Evolutionary conservation across 345 rosid genomes (phyloP).

Genomic region (Camelina laxa): DNA sequence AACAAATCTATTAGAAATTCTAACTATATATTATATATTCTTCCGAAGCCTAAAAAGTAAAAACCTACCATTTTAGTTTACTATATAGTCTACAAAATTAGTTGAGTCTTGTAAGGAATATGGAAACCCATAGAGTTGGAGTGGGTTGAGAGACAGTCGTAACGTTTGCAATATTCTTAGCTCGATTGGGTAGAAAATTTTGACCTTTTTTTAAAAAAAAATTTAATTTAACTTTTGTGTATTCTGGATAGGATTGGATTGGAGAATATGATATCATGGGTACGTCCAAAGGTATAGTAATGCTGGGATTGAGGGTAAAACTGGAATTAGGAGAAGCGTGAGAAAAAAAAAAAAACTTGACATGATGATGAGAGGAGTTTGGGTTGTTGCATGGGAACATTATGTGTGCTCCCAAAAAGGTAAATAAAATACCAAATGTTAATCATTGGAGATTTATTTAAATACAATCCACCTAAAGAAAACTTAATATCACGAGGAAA

Average conservation of each 20-base stretch:
- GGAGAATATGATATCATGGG: conserved; percentile 1
- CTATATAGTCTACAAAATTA: not conserved
- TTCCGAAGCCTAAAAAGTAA: not conserved
- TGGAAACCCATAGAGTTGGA: not conserved
- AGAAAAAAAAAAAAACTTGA: conserved; percentile 30
- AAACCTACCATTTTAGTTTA: not conserved
- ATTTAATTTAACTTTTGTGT: not conserved
- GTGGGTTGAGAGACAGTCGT: not conserved
- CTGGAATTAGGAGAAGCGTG: conserved; percentile 16
- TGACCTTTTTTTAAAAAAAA: not conserved
- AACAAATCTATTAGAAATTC: not conserved
- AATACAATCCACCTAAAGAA: conserved; percentile 9
- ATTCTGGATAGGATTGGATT: not conserved
- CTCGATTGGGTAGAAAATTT: not conserved
- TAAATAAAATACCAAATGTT: conserved; percentile 16
- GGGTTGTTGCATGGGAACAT: conserved; percentile 56
- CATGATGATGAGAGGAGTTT: conserved; percentile 55
- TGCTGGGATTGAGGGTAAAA: not conserved
- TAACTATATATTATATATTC: not conserved
- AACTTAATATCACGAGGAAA: not conserved
- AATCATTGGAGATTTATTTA: conserved; percentile 30
- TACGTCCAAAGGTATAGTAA: conserved; percentile 4
- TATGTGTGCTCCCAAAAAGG: conserved; percentile 53
- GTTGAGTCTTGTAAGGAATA: not conserved
- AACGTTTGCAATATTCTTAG: not conserved